A percentile compares a stretch with the other conserved stretches of the same genome.
phyloP scores from a whole-genome alignment of 2,329 filamentous ascomycete genomes.

The Fusarium redolens region DNA sequence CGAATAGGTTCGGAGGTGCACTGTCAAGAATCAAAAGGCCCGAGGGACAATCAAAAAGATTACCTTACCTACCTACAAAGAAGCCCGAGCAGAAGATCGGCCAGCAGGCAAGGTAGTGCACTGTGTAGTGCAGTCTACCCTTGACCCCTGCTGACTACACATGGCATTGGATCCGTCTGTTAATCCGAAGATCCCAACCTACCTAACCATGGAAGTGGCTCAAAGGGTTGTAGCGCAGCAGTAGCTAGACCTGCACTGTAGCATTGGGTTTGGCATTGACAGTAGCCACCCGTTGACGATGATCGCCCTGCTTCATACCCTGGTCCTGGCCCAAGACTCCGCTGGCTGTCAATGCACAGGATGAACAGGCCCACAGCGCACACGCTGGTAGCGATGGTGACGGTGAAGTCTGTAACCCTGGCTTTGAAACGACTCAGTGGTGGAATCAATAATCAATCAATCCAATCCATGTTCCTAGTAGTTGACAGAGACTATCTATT shows the following conservation, averaged over 20 bases:
- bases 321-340: slow-evolving; percentile 19
- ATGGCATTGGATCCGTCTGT: slow-evolving; percentile 16
- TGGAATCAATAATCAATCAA: background rate
- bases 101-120: background rate
- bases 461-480: slow-evolving; percentile 1
- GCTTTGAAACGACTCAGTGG: slow-evolving; percentile 25
- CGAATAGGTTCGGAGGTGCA: slow-evolving; percentile 1
- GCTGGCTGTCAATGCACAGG: slow-evolving; percentile 29
- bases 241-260: background rate
- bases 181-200: slow-evolving; percentile 39
- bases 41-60: background rate
- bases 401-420: slow-evolving; percentile 40
- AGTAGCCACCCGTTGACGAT: slow-evolving; percentile 46
- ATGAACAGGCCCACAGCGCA: slow-evolving; percentile 24
- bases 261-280: background rate
- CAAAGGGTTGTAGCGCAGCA: slow-evolving; percentile 17
- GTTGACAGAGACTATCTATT: background rate
- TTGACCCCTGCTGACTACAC: slow-evolving; percentile 28
- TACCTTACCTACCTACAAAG: background rate
- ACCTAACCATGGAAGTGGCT: slow-evolving; percentile 24
- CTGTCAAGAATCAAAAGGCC: background rate
- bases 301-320: slow-evolving; percentile 44
- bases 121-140: background rate
- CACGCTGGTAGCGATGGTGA: slow-evolving; percentile 37
- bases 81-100: background rate